These are phyloP conservation scores for Aspergillus amoenus DNA, from an alignment of 2,329 filamentous ascomycete species.

Conservation along the genomic window DNA sequence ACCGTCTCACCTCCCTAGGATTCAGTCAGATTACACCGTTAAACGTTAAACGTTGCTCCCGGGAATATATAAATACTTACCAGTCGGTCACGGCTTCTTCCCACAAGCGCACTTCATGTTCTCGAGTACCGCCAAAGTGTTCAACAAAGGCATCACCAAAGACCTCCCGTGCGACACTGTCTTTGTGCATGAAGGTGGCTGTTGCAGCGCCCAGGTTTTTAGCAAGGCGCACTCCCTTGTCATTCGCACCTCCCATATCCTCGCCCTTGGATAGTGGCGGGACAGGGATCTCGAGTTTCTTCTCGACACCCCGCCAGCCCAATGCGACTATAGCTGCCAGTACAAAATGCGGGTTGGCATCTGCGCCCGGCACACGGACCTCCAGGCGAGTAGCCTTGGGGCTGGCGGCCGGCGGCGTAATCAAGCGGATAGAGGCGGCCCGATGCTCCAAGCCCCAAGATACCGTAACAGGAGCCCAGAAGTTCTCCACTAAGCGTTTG, in stretches of 20 bases:
- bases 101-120: conserved; percentile 88
- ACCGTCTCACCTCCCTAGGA: conserved; percentile 70
- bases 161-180: conserved; percentile 86
- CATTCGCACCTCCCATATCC: conserved; percentile 69
- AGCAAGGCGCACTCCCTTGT: conserved; percentile 75
- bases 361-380: conserved; percentile 88
- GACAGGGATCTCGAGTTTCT: conserved; percentile 79
- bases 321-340: conserved; percentile 82
- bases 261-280: conserved; percentile 83
- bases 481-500: conserved; percentile 97
- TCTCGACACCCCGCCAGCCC: conserved; percentile 88
- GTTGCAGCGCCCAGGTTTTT: conserved; percentile 85
- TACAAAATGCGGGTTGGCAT: conserved; percentile 85
- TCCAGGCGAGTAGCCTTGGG: conserved; percentile 88
- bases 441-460: conserved; percentile 97
- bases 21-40: conserved; percentile 17
- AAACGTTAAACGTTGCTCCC: background rate
- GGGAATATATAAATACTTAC: conserved; percentile 57
- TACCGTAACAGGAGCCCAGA: conserved; percentile 97
- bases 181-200: conserved; percentile 70
- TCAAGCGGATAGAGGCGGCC: conserved; percentile 84
- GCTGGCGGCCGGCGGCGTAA: conserved; percentile 82
- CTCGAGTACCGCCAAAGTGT: conserved; percentile 86
- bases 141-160: conserved; percentile 96
- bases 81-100: conserved; percentile 97